Base-by-base conservation (phyloP, 2,329 filamentous ascomycete species). In the Fusarium nygamai region DNA sequence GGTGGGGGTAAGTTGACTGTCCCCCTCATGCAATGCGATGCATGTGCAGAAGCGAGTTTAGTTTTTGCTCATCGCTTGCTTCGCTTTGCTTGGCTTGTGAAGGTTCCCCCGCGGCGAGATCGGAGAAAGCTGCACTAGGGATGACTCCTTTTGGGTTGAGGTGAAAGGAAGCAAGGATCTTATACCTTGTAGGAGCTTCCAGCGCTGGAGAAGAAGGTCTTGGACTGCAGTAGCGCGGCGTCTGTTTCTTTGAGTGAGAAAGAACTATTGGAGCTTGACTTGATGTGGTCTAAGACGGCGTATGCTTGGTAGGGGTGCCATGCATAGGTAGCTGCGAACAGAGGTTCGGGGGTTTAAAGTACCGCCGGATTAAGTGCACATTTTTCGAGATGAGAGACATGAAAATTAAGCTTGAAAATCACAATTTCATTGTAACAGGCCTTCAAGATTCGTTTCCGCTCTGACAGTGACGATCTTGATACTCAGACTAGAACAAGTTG, bases 201-300 rank as follows among this genome's bases (percentile, higher is more conserved):
- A 78, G 64, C 58, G 64, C 74, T 68, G 67, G 60, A 78, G 66
- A 76, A 76, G 75, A 79, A 79, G 72, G 70, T 68, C 71, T 59
- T 68, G 61, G 67, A 63, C 63, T 61, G 69, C 67, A 78, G 74
- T 78, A 78, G 77, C 72, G 77, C 57, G 38, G 58, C 46, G 63
- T 60, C 60, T 69, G 34, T 53, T 43, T 61, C 54, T 43, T 53
- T 51, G 33, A 31, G 67, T 60, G 56, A 72, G 58, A 67, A 63
- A 63, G 31, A 54, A 62, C 62, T 62, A 68, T 60, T 50, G 46
- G 59, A 47, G 51, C 76, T 77, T 78, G 72, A 63, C 75, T 78
- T 51, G 64, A 78, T 75, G 41, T 58, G 64, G 76, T 46, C 56
- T 70, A 77, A 70, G 50, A 63, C 12, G 33, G 54, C 48, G 38